Evolutionary conservation across 192 early-diverging fungal genomes (phyloP), one percentile per base, ranked within the genome.

Genomic region (Coemansia sp.): DNA sequence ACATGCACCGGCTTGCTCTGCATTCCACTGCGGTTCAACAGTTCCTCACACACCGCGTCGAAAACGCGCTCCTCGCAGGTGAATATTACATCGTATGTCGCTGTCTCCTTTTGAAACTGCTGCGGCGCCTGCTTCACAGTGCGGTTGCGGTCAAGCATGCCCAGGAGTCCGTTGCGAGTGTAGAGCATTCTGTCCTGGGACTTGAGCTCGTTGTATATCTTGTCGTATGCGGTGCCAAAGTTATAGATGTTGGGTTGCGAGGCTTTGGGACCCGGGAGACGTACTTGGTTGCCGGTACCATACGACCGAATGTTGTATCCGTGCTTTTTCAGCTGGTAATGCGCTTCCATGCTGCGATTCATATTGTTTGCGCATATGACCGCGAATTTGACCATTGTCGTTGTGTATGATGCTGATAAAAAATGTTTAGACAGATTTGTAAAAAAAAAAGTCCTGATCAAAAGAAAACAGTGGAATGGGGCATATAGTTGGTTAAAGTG

Each of bases 311-410:
- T 91, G 66, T 91, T 87, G 75, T 92, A 96, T 2, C 92, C 92
- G 20, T 88, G 73, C 43, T 83, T 68, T 49, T 85, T 86, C 33
- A 96, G 83, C 43, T 92, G 90, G 77, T 89, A 85, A 63, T 97
- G 95, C 0, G 89, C 95, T 68, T 99, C 97, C 97, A 99, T 99
- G 75, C 91, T 93, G 36, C 97, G 86, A 75, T 99, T 99, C 84
- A 95, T 95, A 71, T 99, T 99, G 66, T 93, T 95, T 26, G 95
- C 94, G 67, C 97, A 99, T 41, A 99, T 92, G 5, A 99, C 94
- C 3, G 96, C 96, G 68, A 93, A 94, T 55, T 86, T 85, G 58
- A 89, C 91, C 91, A 92, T 92, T 21, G 20, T 68, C 16, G 9
- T 35, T 23, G 39, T 57, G 51, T 53, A 53, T 53, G 23, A 72